Conservation (phyloP, 495 filamentous ascomycete species). For the Tetracladium marchalianum region DNA sequence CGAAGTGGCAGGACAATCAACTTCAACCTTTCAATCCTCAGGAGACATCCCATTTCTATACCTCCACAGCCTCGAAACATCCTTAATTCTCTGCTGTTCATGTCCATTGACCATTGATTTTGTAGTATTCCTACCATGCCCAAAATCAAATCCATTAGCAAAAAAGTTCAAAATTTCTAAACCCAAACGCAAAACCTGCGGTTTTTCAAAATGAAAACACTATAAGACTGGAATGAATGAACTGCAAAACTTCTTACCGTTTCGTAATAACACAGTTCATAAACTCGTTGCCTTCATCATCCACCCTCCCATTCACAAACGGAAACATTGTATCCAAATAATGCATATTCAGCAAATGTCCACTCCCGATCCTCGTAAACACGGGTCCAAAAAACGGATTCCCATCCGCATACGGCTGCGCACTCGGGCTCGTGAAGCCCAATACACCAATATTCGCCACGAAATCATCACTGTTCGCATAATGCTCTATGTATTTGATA, state of each 20-base stretch:
- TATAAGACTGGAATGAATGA: too few species aligned
- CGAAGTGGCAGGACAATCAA: neutral
- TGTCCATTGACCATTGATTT: neutral
- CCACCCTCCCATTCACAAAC: slow-evolving; percentile 7
- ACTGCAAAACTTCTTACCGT: too few species aligned
- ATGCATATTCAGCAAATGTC: slow-evolving; percentile 14
- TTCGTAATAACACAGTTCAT: slow-evolving; percentile 5
- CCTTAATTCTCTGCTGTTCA: slow-evolving; percentile 3
- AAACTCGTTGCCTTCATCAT: slow-evolving; percentile 10
- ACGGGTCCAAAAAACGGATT: slow-evolving; percentile 7
- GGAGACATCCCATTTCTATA: slow-evolving; percentile 10
- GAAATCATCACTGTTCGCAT: slow-evolving; percentile 46
- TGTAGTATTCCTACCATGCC: neutral
- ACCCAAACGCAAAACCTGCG: too few species aligned
- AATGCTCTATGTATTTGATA: slow-evolving; percentile 74
- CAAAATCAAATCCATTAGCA: too few species aligned
- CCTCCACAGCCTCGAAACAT: slow-evolving; percentile 12
- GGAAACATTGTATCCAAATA: slow-evolving; percentile 12
- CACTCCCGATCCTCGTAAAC: slow-evolving; percentile 4
- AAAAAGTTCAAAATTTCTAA: too few species aligned
- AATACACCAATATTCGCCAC: slow-evolving; percentile 13
- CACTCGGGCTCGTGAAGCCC: slow-evolving; percentile 5
- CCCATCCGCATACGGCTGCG: slow-evolving; percentile 12
- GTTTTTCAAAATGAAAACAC: too few species aligned
- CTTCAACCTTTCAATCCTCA: neutral